Percentiles rank a stretch among this genome's conserved stretches.
Conservation (phyloP, 768 basidiomycete genomes). For the Tulasnella sp. region DNA sequence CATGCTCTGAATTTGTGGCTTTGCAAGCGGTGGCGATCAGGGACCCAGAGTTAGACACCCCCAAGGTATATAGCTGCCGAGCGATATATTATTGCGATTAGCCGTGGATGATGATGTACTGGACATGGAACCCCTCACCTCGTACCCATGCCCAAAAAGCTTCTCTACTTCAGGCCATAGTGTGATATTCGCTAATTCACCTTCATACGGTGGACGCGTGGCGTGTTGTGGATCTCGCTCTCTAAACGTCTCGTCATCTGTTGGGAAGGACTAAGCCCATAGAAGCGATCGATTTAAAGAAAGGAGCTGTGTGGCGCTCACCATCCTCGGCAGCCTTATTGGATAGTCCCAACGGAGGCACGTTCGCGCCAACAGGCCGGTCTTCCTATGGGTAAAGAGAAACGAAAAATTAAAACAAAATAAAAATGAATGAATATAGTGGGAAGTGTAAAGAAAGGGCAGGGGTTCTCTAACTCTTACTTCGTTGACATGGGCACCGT, state of each 20-base stretch:
- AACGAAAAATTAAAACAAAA: not conserved
- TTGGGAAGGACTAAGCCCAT: not conserved
- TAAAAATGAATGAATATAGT: not conserved
- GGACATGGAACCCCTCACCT: too few relatives aligned
- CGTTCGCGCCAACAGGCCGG: slow-evolving; percentile 69
- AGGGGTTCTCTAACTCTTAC: not conserved
- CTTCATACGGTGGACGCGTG: slow-evolving; percentile 55
- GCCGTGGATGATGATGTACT: slow-evolving; percentile 12
- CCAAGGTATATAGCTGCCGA: slow-evolving; percentile 36
- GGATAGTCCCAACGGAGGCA: slow-evolving; percentile 87
- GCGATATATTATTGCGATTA: not conserved
- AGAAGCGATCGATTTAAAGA: not conserved
- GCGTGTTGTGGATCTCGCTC: slow-evolving; percentile 2
- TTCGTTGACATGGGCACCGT: not conserved
- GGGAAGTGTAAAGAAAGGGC: not conserved
- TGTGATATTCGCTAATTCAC: slow-evolving; percentile 75
- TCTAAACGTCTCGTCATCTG: slow-evolving; percentile 9
- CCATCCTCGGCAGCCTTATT: slow-evolving; percentile 81
- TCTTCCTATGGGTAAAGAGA: slow-evolving; percentile 31
- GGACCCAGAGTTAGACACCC: slow-evolving; percentile 54
- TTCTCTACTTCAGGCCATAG: slow-evolving; percentile 97
- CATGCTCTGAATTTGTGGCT: slow-evolving; percentile 78
- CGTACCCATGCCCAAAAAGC: slow-evolving; percentile 95
- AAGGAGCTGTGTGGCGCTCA: slow-evolving; percentile 24
- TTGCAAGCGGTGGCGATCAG: slow-evolving; percentile 86